These are phyloP conservation scores for Solanum rostratum DNA, from an alignment of 257 asterid species.

Conservation along the genomic window DNA sequence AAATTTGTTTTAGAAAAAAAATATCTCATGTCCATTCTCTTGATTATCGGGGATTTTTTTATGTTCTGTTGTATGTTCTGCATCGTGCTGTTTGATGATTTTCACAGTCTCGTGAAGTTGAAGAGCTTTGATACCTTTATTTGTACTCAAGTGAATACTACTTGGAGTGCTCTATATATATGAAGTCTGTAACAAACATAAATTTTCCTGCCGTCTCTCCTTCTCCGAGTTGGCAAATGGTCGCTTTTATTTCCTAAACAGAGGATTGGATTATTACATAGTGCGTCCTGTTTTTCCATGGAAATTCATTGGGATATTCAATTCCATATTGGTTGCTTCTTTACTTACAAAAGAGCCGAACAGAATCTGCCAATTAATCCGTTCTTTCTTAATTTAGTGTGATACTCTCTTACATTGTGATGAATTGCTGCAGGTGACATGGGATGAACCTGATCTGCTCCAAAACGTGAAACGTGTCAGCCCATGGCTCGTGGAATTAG, in stretches of 20 bases:
- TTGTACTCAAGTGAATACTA: neutral
- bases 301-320: neutral
- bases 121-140: neutral
- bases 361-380: neutral
- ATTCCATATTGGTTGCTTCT: neutral
- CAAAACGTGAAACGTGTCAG: conserved; percentile 78
- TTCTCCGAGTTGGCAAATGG: neutral
- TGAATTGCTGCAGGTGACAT: conserved; percentile 42
- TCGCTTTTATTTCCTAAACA: neutral
- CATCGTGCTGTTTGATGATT: neutral
- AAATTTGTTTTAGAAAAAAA: neutral
- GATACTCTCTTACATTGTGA: neutral
- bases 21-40: neutral
- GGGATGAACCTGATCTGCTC: conserved; percentile 93
- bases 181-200: neutral
- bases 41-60: neutral
- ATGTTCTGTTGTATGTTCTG: too few relatives aligned
- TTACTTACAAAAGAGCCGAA: neutral
- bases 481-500: conserved; percentile 85
- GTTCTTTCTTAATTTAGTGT: neutral
- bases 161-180: neutral
- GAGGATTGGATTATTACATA: neutral
- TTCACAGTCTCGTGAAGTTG: neutral
- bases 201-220: neutral
- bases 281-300: neutral